Conservation (phyloP, 2,329 filamentous ascomycete species). For the Coniochaeta sp. region DNA sequence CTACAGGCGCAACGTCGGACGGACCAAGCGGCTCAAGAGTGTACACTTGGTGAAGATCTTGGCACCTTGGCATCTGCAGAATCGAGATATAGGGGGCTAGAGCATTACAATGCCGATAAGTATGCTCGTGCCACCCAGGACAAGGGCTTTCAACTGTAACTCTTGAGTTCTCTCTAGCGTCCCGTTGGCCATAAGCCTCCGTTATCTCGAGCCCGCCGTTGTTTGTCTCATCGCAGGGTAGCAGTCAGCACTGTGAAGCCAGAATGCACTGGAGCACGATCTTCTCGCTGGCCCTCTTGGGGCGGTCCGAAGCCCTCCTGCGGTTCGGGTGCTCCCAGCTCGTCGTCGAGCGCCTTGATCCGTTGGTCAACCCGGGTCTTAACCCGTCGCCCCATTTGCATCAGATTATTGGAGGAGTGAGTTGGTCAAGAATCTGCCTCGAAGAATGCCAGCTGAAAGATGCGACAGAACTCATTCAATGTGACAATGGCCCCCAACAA, state of each 20-base stretch:
- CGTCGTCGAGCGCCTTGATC: slow-evolving; percentile 12
- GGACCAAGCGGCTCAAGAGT: neutral
- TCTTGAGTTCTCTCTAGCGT: neutral
- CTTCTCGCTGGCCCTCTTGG: slow-evolving; percentile 6
- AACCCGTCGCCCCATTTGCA: slow-evolving; percentile 12
- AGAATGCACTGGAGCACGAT: slow-evolving; percentile 6
- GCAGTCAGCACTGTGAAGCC: neutral
- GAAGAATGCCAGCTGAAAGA: neutral
- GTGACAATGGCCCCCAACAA: slow-evolving; percentile 24
- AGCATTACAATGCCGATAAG: neutral
- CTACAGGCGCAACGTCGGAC: neutral
- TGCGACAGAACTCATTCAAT: slow-evolving; percentile 27
- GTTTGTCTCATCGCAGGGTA: neutral
- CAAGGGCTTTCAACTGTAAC: neutral
- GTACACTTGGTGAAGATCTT: neutral
- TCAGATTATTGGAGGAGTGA: slow-evolving; percentile 15
- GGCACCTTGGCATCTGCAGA: neutral
- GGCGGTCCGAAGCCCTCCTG: slow-evolving; percentile 7
- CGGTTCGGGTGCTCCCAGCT: slow-evolving; percentile 13
- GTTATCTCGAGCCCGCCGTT: neutral
- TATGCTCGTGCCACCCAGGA: neutral
- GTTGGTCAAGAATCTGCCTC: neutral
- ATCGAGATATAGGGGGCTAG: neutral
- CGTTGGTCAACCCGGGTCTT: slow-evolving; percentile 11
- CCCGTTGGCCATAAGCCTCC: neutral